A percentile compares a stretch with the other conserved stretches of the same genome.
Conservation (phyloP, 768 basidiomycete genomes). For the Lyophyllum decastes region DNA sequence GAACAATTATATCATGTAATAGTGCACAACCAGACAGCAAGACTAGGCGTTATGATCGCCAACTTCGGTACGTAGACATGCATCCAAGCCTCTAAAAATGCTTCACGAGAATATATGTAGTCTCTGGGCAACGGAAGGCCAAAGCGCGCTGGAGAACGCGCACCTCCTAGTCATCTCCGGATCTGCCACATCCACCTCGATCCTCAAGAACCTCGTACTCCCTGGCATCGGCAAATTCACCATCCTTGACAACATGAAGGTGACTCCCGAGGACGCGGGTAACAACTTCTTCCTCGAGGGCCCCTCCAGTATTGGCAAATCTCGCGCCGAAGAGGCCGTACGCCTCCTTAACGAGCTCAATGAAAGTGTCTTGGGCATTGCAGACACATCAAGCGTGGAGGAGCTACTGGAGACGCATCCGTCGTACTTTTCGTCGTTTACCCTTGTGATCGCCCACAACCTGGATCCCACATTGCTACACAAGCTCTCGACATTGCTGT, state of each 20-base stretch:
- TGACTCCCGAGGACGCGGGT: slow-evolving; percentile 78
- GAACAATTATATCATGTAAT: neutral
- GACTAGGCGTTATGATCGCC: slow-evolving; percentile 91
- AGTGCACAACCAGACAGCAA: slow-evolving; percentile 81
- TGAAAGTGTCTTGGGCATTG: slow-evolving; percentile 74
- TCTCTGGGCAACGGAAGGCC: slow-evolving; percentile 93
- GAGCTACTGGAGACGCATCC: slow-evolving; percentile 58
- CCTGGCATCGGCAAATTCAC: slow-evolving; percentile 96
- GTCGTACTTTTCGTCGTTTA: slow-evolving; percentile 61
- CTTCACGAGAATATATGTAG: slow-evolving; percentile 34
- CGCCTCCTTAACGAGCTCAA: slow-evolving; percentile 83
- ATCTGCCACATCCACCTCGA: slow-evolving; percentile 82
- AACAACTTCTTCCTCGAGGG: slow-evolving; percentile 96
- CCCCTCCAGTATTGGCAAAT: slow-evolving; percentile 72
- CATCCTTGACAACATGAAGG: slow-evolving; percentile 68
- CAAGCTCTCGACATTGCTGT: slow-evolving; percentile 64
- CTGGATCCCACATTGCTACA: slow-evolving; percentile 56
- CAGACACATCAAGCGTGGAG: slow-evolving; percentile 57
- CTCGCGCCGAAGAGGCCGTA: slow-evolving; percentile 81
- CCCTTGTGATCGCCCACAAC: slow-evolving; percentile 87
- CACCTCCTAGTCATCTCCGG: slow-evolving; percentile 80
- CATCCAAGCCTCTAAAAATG: neutral
- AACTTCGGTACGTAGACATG: slow-evolving; percentile 67
- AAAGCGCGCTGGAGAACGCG: slow-evolving; percentile 83
- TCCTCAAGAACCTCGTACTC: slow-evolving; percentile 95